phyloP scores from a whole-genome alignment of 1,284 basidiomycete genomes.

The Caloboletus inedulis region DNA sequence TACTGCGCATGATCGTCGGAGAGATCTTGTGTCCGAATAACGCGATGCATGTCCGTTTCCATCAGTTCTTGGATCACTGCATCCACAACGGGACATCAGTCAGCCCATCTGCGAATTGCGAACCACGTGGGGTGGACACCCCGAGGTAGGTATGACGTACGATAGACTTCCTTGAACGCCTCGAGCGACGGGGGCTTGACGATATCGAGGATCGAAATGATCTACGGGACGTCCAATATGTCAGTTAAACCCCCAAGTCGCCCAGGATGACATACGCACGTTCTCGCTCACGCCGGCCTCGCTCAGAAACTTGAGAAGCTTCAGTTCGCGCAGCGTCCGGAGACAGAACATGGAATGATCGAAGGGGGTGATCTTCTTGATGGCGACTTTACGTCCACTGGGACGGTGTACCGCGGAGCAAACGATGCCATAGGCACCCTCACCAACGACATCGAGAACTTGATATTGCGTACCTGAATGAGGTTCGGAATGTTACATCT shows the following conservation, averaged over 20 bases:
- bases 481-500: slow-evolving; percentile 3
- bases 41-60: slow-evolving; percentile 74
- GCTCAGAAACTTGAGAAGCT: slow-evolving; percentile 87
- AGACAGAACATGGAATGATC: slow-evolving; percentile 92
- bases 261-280: slow-evolving; percentile 44
- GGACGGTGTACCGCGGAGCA: slow-evolving; percentile 83
- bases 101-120: neutral
- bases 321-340: slow-evolving; percentile 82
- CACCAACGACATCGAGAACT: slow-evolving; percentile 88
- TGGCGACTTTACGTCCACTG: slow-evolving; percentile 78
- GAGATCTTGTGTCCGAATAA: slow-evolving; percentile 77
- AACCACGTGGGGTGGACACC: neutral
- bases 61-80: slow-evolving; percentile 73
- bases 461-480: slow-evolving; percentile 76
- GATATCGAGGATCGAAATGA: slow-evolving; percentile 94
- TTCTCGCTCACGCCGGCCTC: slow-evolving; percentile 92
- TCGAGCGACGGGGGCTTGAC: slow-evolving; percentile 88
- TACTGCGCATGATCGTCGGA: slow-evolving; percentile 78
- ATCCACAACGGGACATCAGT: slow-evolving; percentile 11
- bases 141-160: slow-evolving; percentile 43
- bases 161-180: slow-evolving; percentile 89
- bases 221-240: slow-evolving; percentile 45
- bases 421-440: slow-evolving; percentile 86
- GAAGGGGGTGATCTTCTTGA: slow-evolving; percentile 91
- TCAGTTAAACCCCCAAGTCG: neutral